phyloP scores from a whole-genome alignment of 106 monocot species.

The Dendrobium nobile region DNA sequence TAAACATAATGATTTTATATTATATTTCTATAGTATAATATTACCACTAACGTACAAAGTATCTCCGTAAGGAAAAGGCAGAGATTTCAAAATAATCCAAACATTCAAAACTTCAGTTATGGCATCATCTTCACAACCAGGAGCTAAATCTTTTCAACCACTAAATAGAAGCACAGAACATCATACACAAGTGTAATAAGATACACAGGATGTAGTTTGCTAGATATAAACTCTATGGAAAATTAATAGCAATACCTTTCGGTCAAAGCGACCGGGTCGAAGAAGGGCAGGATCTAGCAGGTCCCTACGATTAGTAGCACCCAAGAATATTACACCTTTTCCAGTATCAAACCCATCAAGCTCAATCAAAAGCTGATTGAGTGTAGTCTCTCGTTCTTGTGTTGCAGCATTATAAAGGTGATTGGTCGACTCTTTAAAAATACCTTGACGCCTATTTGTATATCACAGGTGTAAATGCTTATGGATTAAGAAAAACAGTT shows the following conservation, averaged over 20 bases:
- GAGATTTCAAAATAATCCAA: no score
- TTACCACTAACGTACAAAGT: no score
- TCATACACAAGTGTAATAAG: background rate
- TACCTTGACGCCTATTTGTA: conserved; percentile 65
- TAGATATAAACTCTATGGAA: background rate
- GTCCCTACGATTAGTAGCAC: conserved; percentile 89
- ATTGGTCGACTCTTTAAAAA: conserved; percentile 72
- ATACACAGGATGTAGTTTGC: background rate
- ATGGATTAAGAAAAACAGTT: background rate
- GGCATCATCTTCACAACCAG: no score
- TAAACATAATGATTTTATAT: no score
- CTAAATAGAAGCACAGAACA: background rate
- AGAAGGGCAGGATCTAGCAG: conserved; percentile 87
- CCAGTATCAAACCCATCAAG: conserved; percentile 92
- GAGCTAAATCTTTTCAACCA: background rate
- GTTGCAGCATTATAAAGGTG: conserved; percentile 78
- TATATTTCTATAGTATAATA: no score
- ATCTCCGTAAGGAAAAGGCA: no score
- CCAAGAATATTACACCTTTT: conserved; percentile 86
- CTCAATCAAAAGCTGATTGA: conserved; percentile 85
- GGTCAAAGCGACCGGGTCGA: conserved; percentile 88
- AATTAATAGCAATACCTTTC: conserved; percentile 42
- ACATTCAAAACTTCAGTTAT: no score
- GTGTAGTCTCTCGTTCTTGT: conserved; percentile 86
- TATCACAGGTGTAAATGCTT: background rate